Evolutionary conservation across 495 filamentous ascomycete genomes (phyloP).

Genomic region (Chaetomium fimeti): DNA sequence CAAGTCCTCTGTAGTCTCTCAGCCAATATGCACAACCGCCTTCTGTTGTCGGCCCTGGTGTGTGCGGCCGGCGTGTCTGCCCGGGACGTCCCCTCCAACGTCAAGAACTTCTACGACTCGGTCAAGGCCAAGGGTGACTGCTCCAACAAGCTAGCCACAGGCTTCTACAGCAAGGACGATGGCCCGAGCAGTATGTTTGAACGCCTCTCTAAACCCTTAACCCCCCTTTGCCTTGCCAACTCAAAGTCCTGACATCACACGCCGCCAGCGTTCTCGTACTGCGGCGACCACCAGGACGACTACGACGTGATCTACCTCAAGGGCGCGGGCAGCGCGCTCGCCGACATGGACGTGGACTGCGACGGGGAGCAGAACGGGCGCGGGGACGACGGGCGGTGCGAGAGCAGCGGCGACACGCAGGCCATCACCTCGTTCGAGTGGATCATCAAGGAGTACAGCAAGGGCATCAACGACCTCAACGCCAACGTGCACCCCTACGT

Average conservation of each 20-base stretch:
- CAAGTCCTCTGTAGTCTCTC: not conserved
- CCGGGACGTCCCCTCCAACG: slow-evolving; percentile 37
- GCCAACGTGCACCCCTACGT: slow-evolving; percentile 63
- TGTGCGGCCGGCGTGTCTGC: slow-evolving; percentile 18
- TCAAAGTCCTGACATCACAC: not conserved
- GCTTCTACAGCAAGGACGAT: slow-evolving; percentile 40
- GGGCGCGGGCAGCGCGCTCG: slow-evolving; percentile 34
- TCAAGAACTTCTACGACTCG: slow-evolving; percentile 39
- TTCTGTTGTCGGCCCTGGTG: slow-evolving; percentile 16
- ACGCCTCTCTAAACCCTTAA: too few relatives aligned
- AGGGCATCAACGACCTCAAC: slow-evolving; percentile 57
- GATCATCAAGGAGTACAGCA: slow-evolving; percentile 42
- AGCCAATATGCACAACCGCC: slow-evolving; percentile 8
- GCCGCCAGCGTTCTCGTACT: slow-evolving; percentile 40
- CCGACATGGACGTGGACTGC: slow-evolving; percentile 68
- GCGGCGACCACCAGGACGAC: slow-evolving; percentile 40
- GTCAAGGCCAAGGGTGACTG: slow-evolving; percentile 39
- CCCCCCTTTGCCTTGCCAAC: not conserved
- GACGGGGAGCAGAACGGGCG: slow-evolving; percentile 54
- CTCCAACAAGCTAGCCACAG: slow-evolving; percentile 34
- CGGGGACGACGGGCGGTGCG: slow-evolving; percentile 52
- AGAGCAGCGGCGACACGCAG: slow-evolving; percentile 53
- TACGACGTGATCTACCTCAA: slow-evolving; percentile 41
- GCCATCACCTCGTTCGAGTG: slow-evolving; percentile 55
- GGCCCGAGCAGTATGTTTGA: slow-evolving; percentile 35